Base-by-base conservation (phyloP, 345 rosid genomes). In the Citrus reticulata region DNA sequence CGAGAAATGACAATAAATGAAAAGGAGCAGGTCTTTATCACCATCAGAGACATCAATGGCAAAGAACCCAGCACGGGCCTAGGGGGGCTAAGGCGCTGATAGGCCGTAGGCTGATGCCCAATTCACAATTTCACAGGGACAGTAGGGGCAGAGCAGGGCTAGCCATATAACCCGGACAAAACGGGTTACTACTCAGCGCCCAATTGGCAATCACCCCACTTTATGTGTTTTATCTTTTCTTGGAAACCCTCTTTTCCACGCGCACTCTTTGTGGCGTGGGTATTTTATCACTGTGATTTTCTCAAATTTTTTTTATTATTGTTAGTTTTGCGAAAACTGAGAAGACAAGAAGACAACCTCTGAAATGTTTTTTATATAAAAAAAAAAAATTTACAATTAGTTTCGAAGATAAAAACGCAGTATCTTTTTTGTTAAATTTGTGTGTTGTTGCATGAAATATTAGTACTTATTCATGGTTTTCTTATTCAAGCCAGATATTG, bases 151-250 rank as follows among this genome's bases (percentile, higher is more conserved):
- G 51, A 46, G 17, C 42, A 39, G 61, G 13, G 55, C 49, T 51
- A 64, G 71, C 54, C 79, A 24, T 68, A 78, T 67, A 78, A 85
- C 88, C 89, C 91, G 91, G 90, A 86, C 91, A 79, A 81, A 84
- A 88, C 86, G 90, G 91, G 93, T 81, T 82, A 35, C 89, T 76
- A 79, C 80, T 76, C 84, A 78, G 58, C 80, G 70, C 79, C 85
- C 84, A 58, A 54, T 79, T 75, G 83, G 37, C 49, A 34, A 1
- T 67, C 2, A 72, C 68, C 24, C 61, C 32, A n/a, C 70, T 51
- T 40, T 42, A 22, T 35, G 10, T 74, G 9, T 81, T 87, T 74
- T 76, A 72, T 80, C 85, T 63, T 78, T 9, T 70, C 3, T 42
- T 58, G 55, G 81, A 30, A 62, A 75, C 20, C 66, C n/a, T 59